These are phyloP conservation scores for Cylindrodendrum hubeiense DNA, from an alignment of 2,329 filamentous ascomycete species.

Conservation along the genomic window DNA sequence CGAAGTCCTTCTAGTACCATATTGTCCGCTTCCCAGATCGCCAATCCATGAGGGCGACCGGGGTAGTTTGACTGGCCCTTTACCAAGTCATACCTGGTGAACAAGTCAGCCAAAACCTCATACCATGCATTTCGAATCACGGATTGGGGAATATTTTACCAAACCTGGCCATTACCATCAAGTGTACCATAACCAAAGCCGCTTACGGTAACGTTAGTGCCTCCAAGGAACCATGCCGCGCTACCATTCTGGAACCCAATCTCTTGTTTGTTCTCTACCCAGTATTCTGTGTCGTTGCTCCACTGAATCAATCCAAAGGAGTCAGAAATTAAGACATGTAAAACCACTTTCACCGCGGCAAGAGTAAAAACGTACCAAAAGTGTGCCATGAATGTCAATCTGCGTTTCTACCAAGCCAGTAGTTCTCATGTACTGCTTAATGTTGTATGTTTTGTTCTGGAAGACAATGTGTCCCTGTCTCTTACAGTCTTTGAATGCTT, in stretches of 20 bases:
- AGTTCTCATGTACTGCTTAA: not conserved
- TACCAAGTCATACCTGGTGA: too few relatives aligned
- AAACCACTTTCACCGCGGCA: not conserved
- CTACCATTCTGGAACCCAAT: conserved; percentile 68
- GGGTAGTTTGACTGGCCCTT: conserved; percentile 57
- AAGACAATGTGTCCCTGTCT: not conserved
- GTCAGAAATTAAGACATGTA: not conserved
- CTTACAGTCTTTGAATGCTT: not conserved
- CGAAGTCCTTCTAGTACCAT: conserved; percentile 51
- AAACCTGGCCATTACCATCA: conserved; percentile 70
- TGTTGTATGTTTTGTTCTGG: not conserved
- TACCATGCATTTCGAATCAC: conserved; percentile 40
- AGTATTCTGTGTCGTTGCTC: conserved; percentile 62
- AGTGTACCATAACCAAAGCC: conserved; percentile 66
- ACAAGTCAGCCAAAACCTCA: not conserved
- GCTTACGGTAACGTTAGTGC: conserved; percentile 61
- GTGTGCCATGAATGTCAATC: conserved; percentile 1
- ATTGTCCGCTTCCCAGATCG: not conserved
- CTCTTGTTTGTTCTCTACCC: conserved; percentile 62
- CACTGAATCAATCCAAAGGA: conserved; percentile 48
- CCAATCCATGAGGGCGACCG: conserved; percentile 49
- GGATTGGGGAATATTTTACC: conserved; percentile 58
- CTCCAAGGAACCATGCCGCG: conserved; percentile 67
- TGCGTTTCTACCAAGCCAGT: not conserved
- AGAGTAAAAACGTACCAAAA: not conserved